These are phyloP conservation scores for Aspergillus affinis DNA, from an alignment of 495 filamentous ascomycete species.

Conservation along the genomic window DNA sequence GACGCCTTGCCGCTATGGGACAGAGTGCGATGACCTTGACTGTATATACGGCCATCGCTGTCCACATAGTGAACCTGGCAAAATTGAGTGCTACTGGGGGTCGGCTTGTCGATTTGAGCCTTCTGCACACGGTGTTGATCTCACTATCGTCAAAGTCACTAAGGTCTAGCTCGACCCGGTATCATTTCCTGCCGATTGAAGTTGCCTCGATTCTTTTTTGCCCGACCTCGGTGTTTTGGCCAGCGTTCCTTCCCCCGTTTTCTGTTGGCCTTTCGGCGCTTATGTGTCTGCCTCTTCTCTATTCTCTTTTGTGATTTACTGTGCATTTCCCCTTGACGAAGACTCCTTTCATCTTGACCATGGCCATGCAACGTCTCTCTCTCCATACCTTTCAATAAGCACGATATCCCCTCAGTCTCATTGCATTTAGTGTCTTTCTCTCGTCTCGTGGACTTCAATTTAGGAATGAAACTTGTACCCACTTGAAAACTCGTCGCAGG, in stretches of 20 bases:
- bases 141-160: slow-evolving; percentile 51
- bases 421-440: neutral
- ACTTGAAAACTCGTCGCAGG: neutral
- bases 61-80: slow-evolving; percentile 47
- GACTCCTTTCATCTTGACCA: neutral
- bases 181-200: neutral
- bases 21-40: slow-evolving; percentile 69
- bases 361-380: neutral
- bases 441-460: neutral
- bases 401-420: neutral
- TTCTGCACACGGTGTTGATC: slow-evolving; percentile 52
- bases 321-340: neutral
- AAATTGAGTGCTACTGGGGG: slow-evolving; percentile 52
- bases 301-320: neutral
- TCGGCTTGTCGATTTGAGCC: slow-evolving; percentile 51
- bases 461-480: neutral
- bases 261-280: neutral
- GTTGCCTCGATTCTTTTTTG: too few species aligned
- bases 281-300: neutral
- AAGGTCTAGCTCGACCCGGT: slow-evolving; percentile 37
- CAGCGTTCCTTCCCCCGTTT: neutral
- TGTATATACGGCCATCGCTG: slow-evolving; percentile 84
- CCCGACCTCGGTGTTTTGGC: neutral
- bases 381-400: slow-evolving; percentile 10
- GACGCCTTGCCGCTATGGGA: slow-evolving; percentile 74